A percentile compares a stretch with the other conserved stretches of the same genome.
These are phyloP conservation scores for Irineochytrium annulatum DNA, from an alignment of 192 early-diverging fungal species.

Conservation along the genomic window DNA sequence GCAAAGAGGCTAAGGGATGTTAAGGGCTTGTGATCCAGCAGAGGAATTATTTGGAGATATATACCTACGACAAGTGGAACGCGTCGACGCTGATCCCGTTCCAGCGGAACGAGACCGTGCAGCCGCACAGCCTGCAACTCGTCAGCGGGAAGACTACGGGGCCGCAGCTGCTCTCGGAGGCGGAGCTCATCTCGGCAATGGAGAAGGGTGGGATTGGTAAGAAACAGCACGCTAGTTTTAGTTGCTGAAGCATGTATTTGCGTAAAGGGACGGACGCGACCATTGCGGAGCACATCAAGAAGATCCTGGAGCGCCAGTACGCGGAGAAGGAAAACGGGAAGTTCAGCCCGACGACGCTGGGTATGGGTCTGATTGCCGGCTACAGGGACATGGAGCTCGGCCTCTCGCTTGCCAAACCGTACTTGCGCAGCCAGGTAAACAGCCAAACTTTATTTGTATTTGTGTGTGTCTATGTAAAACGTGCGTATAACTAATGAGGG, in stretches of 20 bases:
- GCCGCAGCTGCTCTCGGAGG: slow-evolving; percentile 76
- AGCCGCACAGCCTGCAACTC: slow-evolving; percentile 67
- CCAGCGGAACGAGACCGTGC: slow-evolving; percentile 59
- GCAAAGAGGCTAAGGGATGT: no score
- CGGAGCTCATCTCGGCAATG: slow-evolving; percentile 86
- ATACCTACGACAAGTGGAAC: slow-evolving; percentile 86
- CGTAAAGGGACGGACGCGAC: slow-evolving; percentile 88
- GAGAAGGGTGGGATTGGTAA: slow-evolving; percentile 89
- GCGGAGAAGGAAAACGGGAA: slow-evolving; percentile 56
- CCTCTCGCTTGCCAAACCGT: slow-evolving; percentile 81
- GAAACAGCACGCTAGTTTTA: neutral
- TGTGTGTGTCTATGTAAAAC: neutral
- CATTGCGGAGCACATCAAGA: slow-evolving; percentile 93
- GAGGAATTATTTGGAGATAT: slow-evolving; percentile 90
- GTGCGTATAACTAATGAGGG: neutral
- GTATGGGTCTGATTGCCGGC: slow-evolving; percentile 79
- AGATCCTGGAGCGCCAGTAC: slow-evolving; percentile 84
- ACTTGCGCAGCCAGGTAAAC: slow-evolving; percentile 70
- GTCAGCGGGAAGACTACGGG: slow-evolving; percentile 58
- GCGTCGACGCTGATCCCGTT: slow-evolving; percentile 72
- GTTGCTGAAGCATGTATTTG: neutral
- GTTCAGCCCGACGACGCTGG: slow-evolving; percentile 73
- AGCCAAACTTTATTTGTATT: neutral
- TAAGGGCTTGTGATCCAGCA: slow-evolving; percentile 74
- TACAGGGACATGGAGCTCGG: slow-evolving; percentile 87